Conservation (phyloP, 2,329 filamentous ascomycete species). For the Colletotrichum higginsianum region DNA sequence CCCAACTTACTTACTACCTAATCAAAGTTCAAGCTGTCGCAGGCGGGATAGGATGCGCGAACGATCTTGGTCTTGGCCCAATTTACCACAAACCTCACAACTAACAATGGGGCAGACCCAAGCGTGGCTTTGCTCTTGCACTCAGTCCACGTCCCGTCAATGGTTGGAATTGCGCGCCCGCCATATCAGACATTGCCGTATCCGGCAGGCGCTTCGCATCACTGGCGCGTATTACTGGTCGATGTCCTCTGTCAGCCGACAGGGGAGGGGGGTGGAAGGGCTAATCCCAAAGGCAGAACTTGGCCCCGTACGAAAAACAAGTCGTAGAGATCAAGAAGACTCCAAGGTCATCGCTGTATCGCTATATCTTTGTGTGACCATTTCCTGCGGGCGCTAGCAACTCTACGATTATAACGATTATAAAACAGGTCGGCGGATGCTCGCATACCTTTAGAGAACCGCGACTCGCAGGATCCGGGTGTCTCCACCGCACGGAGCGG, state of each 20-base stretch:
- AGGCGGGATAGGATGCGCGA: neutral
- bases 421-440: no score
- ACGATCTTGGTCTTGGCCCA: neutral
- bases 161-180: neutral
- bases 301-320: neutral
- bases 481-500: no score
- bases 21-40: neutral
- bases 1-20: no score
- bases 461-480: no score
- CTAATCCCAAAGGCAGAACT: neutral
- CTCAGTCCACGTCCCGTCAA: neutral
- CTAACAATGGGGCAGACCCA: neutral
- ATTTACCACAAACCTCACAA: neutral
- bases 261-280: neutral
- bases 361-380: no score
- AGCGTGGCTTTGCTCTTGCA: neutral
- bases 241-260: neutral
- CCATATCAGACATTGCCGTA: neutral
- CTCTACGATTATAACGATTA: no score
- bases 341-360: neutral
- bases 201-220: neutral
- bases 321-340: neutral
- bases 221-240: constrained; percentile 1
- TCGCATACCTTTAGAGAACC: no score
- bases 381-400: no score